Evolutionary conservation across 192 early-diverging fungal genomes (phyloP), one percentile per base, ranked within the genome.

Genomic region (Entophlyctis luteolus): DNA sequence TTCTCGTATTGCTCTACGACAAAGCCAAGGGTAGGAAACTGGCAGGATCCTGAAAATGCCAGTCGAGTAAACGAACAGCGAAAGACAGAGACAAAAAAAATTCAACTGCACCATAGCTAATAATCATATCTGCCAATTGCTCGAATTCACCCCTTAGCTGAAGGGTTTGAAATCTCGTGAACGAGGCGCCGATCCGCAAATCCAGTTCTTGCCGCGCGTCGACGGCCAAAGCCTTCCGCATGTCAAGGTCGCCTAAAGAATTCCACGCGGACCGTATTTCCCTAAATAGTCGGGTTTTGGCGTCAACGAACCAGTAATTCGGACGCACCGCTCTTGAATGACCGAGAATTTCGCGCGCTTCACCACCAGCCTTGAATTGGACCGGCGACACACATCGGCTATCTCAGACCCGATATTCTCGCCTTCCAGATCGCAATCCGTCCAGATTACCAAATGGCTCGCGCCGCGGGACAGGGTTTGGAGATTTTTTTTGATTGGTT

Each of bases 401-500:
- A 94, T 82, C 57, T 99, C 96, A 10, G 76, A 71, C 14, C 96
- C 96, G 62, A 98, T 98, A 35, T 86, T 86, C 63, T 98, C 96
- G 29, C 96, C 96, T 76, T 98, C 94, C 6, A 90, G 85, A 81
- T 99, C 95, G 66, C 95, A 98, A 82, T 99, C 96, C 3, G 96
- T 99, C 96, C 96, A 99, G 47, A 99, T 99, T 46, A 95, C 86
- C 33, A 99, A 69, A 46, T 84, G 70, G 10, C 88, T 77, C 0
- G 88, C 84, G 0, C 67, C 58, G 14, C 83, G 79, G 0, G 88
- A 83, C 60, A 93, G 80, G 14, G 72, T 46, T 14, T 70, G 37
- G 1, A 99, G 55, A 70, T 96, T 98, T 4, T 73, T 46, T 18
- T 80, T 86, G 6, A 95, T 54, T 1, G 59, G 59, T 46, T 79